Conservation (phyloP, 495 filamentous ascomycete species). For the Friedmanniomyces simplex region DNA sequence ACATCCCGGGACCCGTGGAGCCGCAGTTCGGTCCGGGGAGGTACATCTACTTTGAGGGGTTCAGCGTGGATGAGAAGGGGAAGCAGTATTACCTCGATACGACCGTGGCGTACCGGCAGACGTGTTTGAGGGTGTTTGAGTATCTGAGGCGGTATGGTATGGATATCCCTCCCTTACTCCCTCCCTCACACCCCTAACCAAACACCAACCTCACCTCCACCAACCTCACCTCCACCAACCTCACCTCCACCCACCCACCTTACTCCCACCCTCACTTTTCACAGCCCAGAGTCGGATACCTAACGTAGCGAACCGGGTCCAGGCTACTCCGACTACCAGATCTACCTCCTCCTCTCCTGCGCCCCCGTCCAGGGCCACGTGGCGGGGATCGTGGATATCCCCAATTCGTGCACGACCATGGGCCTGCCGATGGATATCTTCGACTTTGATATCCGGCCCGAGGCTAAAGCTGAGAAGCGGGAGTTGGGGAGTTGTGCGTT, state of each 20-base stretch:
- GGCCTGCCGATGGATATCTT: constrained; percentile 93
- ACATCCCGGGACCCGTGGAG: constrained; percentile 82
- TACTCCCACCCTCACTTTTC: no score
- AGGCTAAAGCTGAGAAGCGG: constrained; percentile 47
- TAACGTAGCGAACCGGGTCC: no score
- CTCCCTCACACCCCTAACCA: background rate
- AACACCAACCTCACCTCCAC: no score
- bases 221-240: background rate
- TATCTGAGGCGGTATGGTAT: constrained; percentile 76
- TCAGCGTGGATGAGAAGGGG: constrained; percentile 82
- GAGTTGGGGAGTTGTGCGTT: constrained; percentile 76
- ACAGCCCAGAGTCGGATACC: no score
- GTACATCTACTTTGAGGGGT: constrained; percentile 88
- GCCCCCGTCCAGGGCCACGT: constrained; percentile 88
- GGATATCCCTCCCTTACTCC: background rate
- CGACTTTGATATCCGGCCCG: constrained; percentile 80
- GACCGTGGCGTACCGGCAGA: constrained; percentile 85
- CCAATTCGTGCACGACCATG: constrained; percentile 75
- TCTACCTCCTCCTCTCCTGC: constrained; percentile 80
- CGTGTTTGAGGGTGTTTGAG: constrained; percentile 70
- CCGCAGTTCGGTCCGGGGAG: constrained; percentile 76
- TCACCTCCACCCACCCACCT: no score
- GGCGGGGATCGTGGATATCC: constrained; percentile 85
- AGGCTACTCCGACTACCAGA: constrained; percentile 64
- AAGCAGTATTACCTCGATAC: constrained; percentile 93